phyloP scores from a whole-genome alignment of 306 rosid species.

The Pyrus bretschneideri region DNA sequence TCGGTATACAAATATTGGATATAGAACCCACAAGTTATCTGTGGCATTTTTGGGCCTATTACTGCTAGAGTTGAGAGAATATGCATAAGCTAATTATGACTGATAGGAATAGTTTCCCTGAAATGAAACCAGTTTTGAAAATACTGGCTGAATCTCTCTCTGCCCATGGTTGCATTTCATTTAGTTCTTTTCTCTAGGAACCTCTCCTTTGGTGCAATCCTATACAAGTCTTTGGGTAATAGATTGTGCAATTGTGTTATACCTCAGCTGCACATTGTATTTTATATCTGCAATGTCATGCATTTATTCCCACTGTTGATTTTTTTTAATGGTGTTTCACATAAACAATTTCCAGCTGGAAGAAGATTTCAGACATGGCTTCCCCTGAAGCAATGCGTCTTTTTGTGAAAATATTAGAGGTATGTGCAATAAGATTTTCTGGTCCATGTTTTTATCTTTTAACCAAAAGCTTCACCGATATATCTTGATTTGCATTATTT shows the following conservation, averaged over 20 bases:
- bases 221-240: not conserved
- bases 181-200: not conserved
- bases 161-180: not conserved
- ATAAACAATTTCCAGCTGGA: conserved; percentile 70
- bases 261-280: not conserved
- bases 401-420: conserved; percentile 97
- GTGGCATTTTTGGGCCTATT: not conserved
- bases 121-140: not conserved
- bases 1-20: not conserved
- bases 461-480: conserved; percentile 18
- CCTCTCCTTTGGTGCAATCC: not conserved
- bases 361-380: conserved; percentile 82
- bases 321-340: conserved; percentile 13
- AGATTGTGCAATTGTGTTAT: not conserved
- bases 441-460: conserved; percentile 9
- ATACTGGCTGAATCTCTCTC: not conserved
- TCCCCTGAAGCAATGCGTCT: conserved; percentile 95
- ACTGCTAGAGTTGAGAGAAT: not conserved
- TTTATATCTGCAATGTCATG: not conserved
- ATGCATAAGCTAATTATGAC: not conserved
- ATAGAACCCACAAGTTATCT: not conserved
- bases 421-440: conserved; percentile 12
- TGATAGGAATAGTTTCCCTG: not conserved
- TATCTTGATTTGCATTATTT: conserved; percentile 1
- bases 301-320: not conserved